Evolutionary conservation across 805 yeast genomes (phyloP), one percentile per base, ranked within the genome.

Genomic region (Cyberlindnera sargentensis): DNA sequence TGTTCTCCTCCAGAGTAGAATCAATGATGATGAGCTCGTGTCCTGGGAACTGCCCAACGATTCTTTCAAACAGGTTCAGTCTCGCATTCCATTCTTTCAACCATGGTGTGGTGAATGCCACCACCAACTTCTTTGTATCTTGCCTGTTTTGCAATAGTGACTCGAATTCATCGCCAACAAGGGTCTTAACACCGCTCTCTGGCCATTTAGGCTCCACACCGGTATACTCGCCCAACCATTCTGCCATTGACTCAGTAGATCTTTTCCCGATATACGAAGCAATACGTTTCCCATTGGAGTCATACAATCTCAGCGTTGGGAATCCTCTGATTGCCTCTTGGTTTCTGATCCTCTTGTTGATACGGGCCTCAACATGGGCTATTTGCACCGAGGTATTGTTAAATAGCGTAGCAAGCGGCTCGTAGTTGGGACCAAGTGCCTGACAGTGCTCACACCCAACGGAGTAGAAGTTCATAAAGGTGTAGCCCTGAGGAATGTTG

Each of bases 271-370:
- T 31, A 51, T 64, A 78, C 2, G 63, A 57, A 0, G 61, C 65
- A 4, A 73, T 62, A 42, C 64, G 60, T 39, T 66, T 68, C 2
- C 75, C 72, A 34, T 62, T 61, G 39, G 64, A 62, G 31, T 70
- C 59, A 46, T 74, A 70, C 6, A 79, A 52, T 49, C 70, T 68
- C 40, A 80, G 45, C 1, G 72, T 63, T 2, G 86, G 86, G 53
- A 65, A 80, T 20, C 66, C 67, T 8, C 50, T 46, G 3, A 79
- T 62, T 11, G 55, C 51, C 45, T 76, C 75, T 39, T 68, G 56
- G 31, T 51, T 52, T 33, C 70, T 59, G 6, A 75, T 57, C 15
- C 66, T 54, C 32, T 53, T 57, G 48, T 65, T 65, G 9, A 51
- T 44, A 9, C 58, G 54, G 2, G 64, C 72, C 31, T 68, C 61